A percentile compares a stretch with the other conserved stretches of the same genome.
These are phyloP conservation scores for Scytalidium sp. DNA, from an alignment of 2,329 filamentous ascomycete species.

Conservation along the genomic window DNA sequence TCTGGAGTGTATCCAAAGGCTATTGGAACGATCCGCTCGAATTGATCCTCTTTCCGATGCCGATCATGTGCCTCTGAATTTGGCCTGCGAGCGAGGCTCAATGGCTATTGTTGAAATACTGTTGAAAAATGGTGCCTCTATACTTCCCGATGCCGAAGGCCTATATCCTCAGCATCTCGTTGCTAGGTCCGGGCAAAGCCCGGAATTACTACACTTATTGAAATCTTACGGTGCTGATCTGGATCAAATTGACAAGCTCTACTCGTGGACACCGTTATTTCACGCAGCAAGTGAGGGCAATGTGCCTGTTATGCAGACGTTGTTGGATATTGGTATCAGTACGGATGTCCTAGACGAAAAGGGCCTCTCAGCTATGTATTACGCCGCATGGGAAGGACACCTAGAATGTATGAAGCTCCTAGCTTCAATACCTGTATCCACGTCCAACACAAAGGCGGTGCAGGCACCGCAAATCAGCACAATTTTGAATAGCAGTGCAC, in stretches of 20 bases:
- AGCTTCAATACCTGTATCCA: constrained; percentile 41
- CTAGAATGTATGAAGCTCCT: constrained; percentile 91
- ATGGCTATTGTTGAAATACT: constrained; percentile 81
- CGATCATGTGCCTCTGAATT: constrained; percentile 90
- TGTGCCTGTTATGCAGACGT: constrained; percentile 77
- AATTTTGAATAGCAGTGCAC: constrained; percentile 29
- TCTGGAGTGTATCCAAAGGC: constrained; percentile 72
- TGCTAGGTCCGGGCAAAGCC: constrained; percentile 80
- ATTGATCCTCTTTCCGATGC: constrained; percentile 82
- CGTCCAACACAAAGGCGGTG: constrained; percentile 12
- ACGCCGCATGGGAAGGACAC: constrained; percentile 97
- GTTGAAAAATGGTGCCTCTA: constrained; percentile 72
- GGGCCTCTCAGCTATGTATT: constrained; percentile 91
- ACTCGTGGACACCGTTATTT: constrained; percentile 95
- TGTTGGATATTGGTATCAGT: constrained; percentile 77
- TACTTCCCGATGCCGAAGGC: constrained; percentile 94
- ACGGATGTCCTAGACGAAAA: constrained; percentile 87
- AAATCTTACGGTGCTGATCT: constrained; percentile 85
- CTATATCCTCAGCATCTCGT: constrained; percentile 97
- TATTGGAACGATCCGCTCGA: constrained; percentile 76
- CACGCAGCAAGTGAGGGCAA: constrained; percentile 97
- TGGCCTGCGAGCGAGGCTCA: constrained; percentile 92
- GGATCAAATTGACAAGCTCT: constrained; percentile 90
- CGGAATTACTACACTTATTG: constrained; percentile 74
- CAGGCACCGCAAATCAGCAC: constrained; percentile 29